Conservation (phyloP, 805 yeast genomes). For the Nakazawaea wickerhamii region DNA sequence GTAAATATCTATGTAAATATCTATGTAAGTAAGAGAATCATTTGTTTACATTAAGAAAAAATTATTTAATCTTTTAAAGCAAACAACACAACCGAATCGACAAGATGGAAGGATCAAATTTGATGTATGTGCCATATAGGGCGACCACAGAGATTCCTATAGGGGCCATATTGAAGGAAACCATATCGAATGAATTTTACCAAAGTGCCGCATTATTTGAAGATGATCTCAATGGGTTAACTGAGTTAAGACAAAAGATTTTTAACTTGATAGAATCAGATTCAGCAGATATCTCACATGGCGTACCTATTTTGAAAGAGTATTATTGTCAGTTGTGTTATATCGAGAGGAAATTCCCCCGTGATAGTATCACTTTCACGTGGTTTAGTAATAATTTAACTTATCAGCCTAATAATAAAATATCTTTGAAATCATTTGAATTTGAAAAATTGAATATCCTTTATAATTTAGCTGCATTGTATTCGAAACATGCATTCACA, state of each 20-base stretch:
- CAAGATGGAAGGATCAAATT: slow-evolving; percentile 9
- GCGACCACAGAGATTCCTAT: slow-evolving; percentile 12
- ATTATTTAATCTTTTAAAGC: neutral
- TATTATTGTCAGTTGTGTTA: slow-evolving; percentile 44
- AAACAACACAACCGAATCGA: neutral
- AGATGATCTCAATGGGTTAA: slow-evolving; percentile 32
- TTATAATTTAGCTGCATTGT: slow-evolving; percentile 64
- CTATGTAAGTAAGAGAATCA: too few relatives aligned
- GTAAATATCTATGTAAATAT: too few relatives aligned
- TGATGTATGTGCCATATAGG: slow-evolving; percentile 13
- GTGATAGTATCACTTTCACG: slow-evolving; percentile 50
- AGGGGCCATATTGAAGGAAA: neutral
- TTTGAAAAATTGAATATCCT: slow-evolving; percentile 60
- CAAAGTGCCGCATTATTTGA: slow-evolving; percentile 28
- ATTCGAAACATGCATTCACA: slow-evolving; percentile 48
- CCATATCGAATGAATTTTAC: slow-evolving; percentile 27
- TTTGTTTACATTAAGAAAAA: neutral
- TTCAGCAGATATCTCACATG: slow-evolving; percentile 23
- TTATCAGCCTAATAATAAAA: slow-evolving; percentile 43
- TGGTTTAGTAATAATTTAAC: slow-evolving; percentile 70
- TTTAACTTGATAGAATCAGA: slow-evolving; percentile 24
- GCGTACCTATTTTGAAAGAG: slow-evolving; percentile 31
- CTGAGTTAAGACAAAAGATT: slow-evolving; percentile 37
- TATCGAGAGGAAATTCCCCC: slow-evolving; percentile 55
- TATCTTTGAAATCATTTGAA: slow-evolving; percentile 39